Conservation (phyloP, 345 rosid species). For the Rhodamnia argentea region DNA sequence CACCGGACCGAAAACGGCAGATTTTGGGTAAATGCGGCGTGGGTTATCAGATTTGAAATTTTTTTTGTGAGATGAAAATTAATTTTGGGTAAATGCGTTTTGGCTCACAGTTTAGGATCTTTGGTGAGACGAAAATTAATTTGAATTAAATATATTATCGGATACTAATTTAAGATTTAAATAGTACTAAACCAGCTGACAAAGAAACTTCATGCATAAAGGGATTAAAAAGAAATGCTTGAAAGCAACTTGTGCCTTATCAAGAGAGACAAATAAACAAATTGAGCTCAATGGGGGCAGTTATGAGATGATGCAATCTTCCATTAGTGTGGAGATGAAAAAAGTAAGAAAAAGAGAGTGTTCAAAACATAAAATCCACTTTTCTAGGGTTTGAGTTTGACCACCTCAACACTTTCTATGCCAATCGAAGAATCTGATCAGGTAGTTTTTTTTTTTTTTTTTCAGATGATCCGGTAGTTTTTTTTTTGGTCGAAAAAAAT, state of each 20-base stretch:
- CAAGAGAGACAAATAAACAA: background rate
- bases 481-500: background rate
- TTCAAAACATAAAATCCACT: background rate
- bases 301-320: background rate
- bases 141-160: background rate
- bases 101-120: background rate
- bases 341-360: background rate
- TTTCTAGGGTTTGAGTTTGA: background rate
- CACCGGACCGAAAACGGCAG: background rate
- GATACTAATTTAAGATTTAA: background rate
- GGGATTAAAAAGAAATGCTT: background rate
- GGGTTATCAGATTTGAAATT: fast-evolving
- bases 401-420: background rate
- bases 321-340: background rate
- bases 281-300: background rate
- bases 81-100: background rate
- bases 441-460: background rate
- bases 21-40: background rate
- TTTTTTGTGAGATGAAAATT: background rate
- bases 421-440: background rate
- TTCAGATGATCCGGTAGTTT: background rate
- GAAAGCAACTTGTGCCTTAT: background rate
- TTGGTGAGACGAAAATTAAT: background rate
- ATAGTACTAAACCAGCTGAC: background rate
- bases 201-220: background rate